Evolutionary conservation across 768 basidiomycete genomes (phyloP).

Genomic region (Glaciozyma martinii): DNA sequence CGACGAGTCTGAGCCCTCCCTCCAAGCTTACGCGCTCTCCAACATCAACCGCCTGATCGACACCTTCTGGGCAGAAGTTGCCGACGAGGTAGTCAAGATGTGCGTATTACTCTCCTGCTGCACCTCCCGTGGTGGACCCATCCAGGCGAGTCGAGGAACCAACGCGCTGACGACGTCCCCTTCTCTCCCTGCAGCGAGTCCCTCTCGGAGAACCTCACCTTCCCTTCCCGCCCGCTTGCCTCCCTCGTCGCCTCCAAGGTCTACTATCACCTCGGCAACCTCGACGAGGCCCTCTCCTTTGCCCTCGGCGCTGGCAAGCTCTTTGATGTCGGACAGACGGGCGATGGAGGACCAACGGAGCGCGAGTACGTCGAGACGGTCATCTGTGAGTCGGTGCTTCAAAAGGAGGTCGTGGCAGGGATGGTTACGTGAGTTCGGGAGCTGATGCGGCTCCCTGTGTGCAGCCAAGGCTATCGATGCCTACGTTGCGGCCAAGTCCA

Average conservation of each 20-base stretch:
- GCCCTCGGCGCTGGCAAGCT: constrained; percentile 81
- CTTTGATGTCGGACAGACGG: constrained; percentile 51
- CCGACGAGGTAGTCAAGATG: constrained; percentile 85
- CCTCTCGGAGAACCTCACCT: constrained; percentile 71
- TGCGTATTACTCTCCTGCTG: constrained; percentile 43
- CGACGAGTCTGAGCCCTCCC: constrained; percentile 64
- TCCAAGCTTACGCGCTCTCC: constrained; percentile 85
- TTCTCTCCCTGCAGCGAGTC: constrained; percentile 70
- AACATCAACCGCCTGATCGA: constrained; percentile 74
- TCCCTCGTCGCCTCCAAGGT: constrained; percentile 94
- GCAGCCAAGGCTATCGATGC: constrained; percentile 91
- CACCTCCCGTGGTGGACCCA: too few species aligned
- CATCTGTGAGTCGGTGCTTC: constrained; percentile 58
- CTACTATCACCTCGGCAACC: constrained; percentile 91
- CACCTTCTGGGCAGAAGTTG: constrained; percentile 98
- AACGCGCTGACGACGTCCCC: constrained; percentile 20
- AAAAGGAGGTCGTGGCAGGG: not conserved
- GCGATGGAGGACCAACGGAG: constrained; percentile 47
- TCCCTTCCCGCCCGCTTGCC: constrained; percentile 70
- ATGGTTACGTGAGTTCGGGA: too few species aligned
- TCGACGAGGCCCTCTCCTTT: constrained; percentile 90
- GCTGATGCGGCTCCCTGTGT: not conserved
- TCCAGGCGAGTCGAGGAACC: too few species aligned
- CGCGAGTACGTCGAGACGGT: constrained; percentile 92
- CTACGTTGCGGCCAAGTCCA: constrained; percentile 60